These are phyloP conservation scores for Excoecaria agallocha DNA, from an alignment of 345 rosid species.

Conservation along the genomic window DNA sequence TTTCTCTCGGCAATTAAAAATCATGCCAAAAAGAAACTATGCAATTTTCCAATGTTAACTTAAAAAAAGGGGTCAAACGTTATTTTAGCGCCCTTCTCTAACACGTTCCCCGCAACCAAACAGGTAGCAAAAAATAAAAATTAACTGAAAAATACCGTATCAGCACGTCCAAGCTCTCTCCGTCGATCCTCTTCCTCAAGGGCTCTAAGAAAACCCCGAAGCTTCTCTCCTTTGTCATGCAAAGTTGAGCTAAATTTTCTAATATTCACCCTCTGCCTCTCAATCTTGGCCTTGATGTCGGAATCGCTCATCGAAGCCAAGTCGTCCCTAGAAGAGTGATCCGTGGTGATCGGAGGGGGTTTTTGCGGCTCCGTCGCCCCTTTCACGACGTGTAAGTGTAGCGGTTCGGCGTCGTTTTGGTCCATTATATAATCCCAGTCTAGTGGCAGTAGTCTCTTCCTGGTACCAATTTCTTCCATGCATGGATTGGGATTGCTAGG, in stretches of 20 bases:
- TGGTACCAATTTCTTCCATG: constrained; percentile 23
- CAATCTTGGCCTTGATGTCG: constrained; percentile 32
- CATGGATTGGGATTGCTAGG: constrained; percentile 5
- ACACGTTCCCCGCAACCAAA: constrained; percentile 14
- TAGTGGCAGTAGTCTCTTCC: constrained; percentile 34
- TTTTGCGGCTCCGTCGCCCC: constrained; percentile 8
- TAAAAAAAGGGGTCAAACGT: not conserved
- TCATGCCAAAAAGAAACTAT: too few species aligned
- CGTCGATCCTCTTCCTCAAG: constrained; percentile 52
- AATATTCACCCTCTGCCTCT: constrained; percentile 20
- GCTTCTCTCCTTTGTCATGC: constrained; percentile 55
- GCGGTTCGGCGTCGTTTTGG: constrained; percentile 30
- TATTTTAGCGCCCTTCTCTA: not conserved
- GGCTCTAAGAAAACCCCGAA: constrained; percentile 25
- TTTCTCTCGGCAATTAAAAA: not conserved
- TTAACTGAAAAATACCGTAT: constrained; percentile 30
- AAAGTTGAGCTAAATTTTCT: not conserved
- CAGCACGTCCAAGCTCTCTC: constrained; percentile 27
- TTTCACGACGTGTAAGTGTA: constrained; percentile 31
- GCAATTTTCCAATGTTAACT: not conserved
- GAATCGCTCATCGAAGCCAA: constrained; percentile 27
- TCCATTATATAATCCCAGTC: constrained; percentile 39
- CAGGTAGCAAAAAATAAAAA: not conserved
- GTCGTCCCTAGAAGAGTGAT: constrained; percentile 18
- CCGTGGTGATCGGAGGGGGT: not conserved